phyloP scores from a whole-genome alignment of 306 rosid species.

The Prunus armeniaca region DNA sequence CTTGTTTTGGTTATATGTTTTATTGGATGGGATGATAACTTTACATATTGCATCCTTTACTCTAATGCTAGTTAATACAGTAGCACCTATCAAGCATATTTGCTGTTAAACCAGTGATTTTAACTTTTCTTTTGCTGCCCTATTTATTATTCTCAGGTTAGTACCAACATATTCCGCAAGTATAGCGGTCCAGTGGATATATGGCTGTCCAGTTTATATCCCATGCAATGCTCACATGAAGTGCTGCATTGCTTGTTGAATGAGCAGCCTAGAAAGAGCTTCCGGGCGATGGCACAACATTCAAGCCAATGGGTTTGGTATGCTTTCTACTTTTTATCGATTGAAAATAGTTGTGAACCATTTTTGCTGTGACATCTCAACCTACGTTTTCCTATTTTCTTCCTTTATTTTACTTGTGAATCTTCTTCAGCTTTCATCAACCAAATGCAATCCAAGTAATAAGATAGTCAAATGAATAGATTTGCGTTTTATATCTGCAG shows the following conservation, averaged over 20 bases:
- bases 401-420: background rate
- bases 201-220: conserved; percentile 58
- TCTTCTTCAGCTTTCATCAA: background rate
- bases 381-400: background rate
- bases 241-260: conserved; percentile 59
- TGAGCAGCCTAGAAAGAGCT: conserved; percentile 57
- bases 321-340: conserved; percentile 12
- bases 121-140: conserved; percentile 1
- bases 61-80: too few species aligned
- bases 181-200: conserved; percentile 82
- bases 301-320: conserved; percentile 96
- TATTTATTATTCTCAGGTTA: conserved; percentile 44
- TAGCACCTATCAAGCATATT: background rate
- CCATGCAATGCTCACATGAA: conserved; percentile 43
- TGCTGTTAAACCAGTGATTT: background rate
- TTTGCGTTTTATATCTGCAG: conserved; percentile 40
- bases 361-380: background rate
- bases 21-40: too few species aligned
- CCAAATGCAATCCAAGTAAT: background rate
- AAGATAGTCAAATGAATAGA: background rate
- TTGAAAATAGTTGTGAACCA: background rate
- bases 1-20: background rate
- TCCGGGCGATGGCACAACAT: conserved; percentile 81
- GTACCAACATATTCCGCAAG: conserved; percentile 77
- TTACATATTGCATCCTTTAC: too few species aligned